Percentiles rank a stretch among this genome's conserved stretches.
Evolutionary conservation across 2,329 filamentous ascomycete genomes (phyloP).

Genomic region (Xylariales sp.): DNA sequence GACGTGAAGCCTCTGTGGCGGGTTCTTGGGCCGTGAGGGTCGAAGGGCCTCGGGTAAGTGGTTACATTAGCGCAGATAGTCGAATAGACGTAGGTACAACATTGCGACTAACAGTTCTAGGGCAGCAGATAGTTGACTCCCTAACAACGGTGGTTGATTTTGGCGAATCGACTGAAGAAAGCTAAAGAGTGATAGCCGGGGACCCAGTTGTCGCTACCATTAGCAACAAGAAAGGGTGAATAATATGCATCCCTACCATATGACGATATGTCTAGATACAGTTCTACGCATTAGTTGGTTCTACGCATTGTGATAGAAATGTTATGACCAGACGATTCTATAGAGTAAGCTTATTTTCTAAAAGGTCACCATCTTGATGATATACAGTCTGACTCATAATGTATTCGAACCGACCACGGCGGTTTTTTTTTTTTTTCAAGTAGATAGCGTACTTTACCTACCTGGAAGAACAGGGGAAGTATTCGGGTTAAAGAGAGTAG

Average conservation of each 20-base stretch:
- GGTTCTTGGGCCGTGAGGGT: constrained; percentile 30
- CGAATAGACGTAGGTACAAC: neutral
- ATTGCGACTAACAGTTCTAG: neutral
- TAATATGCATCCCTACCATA: constrained; percentile 27
- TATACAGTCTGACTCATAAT: neutral
- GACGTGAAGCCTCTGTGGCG: constrained; percentile 36
- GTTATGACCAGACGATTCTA: neutral
- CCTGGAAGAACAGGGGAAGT: neutral
- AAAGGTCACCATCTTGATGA: constrained; percentile 3
- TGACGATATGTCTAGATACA: constrained; percentile 39
- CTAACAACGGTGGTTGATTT: neutral
- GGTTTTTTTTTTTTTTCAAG: neutral
- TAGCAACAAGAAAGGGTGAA: constrained; percentile 10
- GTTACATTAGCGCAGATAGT: constrained; percentile 1
- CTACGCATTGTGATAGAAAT: constrained; percentile 25
- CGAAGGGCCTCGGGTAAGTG: constrained; percentile 7
- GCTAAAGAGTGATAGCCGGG: neutral
- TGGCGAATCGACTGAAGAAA: neutral
- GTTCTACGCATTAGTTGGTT: constrained; percentile 35
- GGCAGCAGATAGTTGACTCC: neutral
- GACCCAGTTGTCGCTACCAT: constrained; percentile 23
- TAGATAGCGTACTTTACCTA: constrained; percentile 1
- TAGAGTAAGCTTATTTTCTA: neutral
- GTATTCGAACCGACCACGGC: neutral
- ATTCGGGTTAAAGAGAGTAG: neutral